These are phyloP conservation scores for Diplosphaera chodatii DNA, from an alignment of 139 green algal genomes.

Conservation along the genomic window DNA sequence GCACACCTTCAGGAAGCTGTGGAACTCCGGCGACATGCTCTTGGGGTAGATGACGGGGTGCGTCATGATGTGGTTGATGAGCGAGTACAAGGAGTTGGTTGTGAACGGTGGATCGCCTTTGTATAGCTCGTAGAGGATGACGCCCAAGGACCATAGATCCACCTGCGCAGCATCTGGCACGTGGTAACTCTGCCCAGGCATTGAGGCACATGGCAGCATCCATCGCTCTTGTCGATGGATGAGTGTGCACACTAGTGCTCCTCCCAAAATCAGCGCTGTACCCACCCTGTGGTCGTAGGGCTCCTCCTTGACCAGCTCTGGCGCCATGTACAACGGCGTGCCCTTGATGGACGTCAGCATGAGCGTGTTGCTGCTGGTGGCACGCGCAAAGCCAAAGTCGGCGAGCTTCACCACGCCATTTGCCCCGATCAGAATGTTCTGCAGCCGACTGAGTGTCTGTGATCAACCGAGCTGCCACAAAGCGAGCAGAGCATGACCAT, in stretches of 20 bases:
- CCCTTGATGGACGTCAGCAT: constrained; percentile 94
- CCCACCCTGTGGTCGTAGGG: constrained; percentile 87
- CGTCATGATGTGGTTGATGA: constrained; percentile 92
- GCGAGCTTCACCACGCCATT: constrained; percentile 78
- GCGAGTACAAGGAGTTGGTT: constrained; percentile 95
- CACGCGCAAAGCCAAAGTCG: constrained; percentile 86
- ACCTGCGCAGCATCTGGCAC: constrained; percentile 39
- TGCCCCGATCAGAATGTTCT: constrained; percentile 79
- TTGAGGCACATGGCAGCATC: too few species aligned
- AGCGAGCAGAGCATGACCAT: too few species aligned
- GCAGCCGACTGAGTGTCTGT: too few species aligned
- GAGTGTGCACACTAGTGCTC: too few species aligned
- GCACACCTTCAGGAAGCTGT: constrained; percentile 79
- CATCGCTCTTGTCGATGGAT: too few species aligned
- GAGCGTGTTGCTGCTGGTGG: constrained; percentile 89
- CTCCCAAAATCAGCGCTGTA: background rate
- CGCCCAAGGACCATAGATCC: constrained; percentile 95
- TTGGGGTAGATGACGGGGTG: constrained; percentile 87
- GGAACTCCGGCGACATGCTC: constrained; percentile 83
- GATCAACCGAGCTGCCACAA: too few species aligned
- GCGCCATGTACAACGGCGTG: constrained; percentile 98
- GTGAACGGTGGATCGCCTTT: constrained; percentile 97
- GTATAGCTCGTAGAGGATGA: constrained; percentile 98
- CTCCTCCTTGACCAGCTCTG: constrained; percentile 97
- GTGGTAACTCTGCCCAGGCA: too few species aligned